Percentiles rank a stretch among this genome's conserved stretches.
Conservation (phyloP, 1,139 yeast genomes). For the Nakaseomyces sp. region DNA sequence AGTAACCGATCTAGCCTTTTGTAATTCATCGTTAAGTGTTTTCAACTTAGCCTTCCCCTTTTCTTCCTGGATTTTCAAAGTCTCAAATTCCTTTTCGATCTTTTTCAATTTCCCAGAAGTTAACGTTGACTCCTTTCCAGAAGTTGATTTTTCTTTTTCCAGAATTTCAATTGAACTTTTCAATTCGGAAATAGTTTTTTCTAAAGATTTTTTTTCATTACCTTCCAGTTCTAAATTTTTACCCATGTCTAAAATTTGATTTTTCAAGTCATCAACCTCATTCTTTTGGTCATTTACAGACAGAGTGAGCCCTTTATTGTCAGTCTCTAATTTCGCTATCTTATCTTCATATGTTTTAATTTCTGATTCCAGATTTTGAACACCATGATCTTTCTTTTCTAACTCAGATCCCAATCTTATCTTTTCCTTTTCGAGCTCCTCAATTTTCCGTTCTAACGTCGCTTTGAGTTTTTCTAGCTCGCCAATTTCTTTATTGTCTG, state of each 20-base stretch:
- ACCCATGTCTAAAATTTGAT: no score
- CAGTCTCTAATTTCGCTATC: conserved; percentile 1
- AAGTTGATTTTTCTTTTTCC: conserved; percentile 7
- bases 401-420: background rate
- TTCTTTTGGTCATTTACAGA: background rate
- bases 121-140: background rate
- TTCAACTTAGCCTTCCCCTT: conserved; percentile 5
- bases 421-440: conserved; percentile 2
- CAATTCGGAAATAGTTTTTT: conserved; percentile 6
- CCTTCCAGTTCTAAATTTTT: background rate
- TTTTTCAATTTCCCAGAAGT: background rate
- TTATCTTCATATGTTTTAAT: conserved; percentile 2
- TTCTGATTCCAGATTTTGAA: conserved; percentile 3
- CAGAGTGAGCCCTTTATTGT: conserved; percentile 4
- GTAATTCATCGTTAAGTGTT: background rate
- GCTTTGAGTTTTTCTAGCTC: background rate
- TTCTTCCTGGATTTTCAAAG: conserved; percentile 8
- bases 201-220: conserved; percentile 2
- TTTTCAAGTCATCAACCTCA: background rate
- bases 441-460: background rate
- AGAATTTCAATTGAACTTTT: conserved; percentile 7
- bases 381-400: no score
- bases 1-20: no score
- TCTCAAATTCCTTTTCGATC: background rate
- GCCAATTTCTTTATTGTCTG: conserved; percentile 6